Conservation (phyloP, 2,329 filamentous ascomycete species). For the Claviceps spartinae region DNA sequence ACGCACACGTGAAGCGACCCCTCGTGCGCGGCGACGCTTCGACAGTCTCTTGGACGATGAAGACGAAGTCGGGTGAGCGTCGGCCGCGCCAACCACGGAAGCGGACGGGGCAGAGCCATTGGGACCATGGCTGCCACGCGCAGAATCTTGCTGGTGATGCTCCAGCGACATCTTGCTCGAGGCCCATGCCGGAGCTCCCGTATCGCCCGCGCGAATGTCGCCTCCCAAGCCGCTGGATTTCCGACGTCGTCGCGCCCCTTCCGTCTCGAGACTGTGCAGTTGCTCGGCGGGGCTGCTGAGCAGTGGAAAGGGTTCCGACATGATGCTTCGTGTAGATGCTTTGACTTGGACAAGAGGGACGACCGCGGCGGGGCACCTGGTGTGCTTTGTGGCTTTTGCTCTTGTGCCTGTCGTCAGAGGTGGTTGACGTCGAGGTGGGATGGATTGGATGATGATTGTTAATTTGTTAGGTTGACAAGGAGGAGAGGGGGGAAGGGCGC, state of each 20-base stretch:
- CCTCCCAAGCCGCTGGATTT: constrained; percentile 42
- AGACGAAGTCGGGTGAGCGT: background rate
- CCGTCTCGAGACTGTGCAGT: constrained; percentile 26
- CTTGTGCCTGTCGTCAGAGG: background rate
- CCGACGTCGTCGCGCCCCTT: constrained; percentile 32
- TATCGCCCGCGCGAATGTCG: constrained; percentile 41
- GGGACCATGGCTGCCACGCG: constrained; percentile 9
- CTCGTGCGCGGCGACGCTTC: constrained; percentile 42
- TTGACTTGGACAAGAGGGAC: background rate
- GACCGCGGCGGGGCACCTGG: too few species aligned
- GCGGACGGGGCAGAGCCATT: constrained; percentile 5
- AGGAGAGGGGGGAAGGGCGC: background rate
- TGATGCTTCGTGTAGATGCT: constrained; percentile 10
- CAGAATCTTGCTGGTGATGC: background rate
- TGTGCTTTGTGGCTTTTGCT: background rate
- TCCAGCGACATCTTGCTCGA: constrained; percentile 35
- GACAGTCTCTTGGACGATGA: constrained; percentile 28
- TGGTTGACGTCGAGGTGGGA: background rate
- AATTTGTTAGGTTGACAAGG: background rate
- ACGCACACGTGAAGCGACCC: constrained; percentile 31
- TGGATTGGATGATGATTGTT: background rate
- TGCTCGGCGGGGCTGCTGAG: constrained; percentile 38
- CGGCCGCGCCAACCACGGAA: constrained; percentile 1
- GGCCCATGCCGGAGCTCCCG: constrained; percentile 39
- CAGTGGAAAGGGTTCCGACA: constrained; percentile 43